Base-by-base conservation (phyloP, 2,329 filamentous ascomycete species). In the Zasmidium cellare region DNA sequence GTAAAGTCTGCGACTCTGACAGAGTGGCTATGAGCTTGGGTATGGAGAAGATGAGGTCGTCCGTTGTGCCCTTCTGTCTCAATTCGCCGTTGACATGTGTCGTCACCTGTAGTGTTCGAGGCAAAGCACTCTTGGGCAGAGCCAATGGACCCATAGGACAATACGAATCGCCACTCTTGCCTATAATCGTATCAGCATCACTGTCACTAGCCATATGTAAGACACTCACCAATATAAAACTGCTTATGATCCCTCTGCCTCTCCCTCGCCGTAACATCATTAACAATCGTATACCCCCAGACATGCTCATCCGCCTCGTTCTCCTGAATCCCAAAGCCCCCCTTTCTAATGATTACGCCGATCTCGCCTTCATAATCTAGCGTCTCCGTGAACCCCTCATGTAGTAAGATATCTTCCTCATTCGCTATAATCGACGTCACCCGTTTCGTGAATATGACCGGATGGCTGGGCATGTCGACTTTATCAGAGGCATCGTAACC, bases 191-290 rank as follows among this genome's bases (percentile, higher is more conserved):
- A 0, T 82, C 82, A 0, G 82, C 82, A 3, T 41, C 5, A n/a
- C 16, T 18, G 41, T 18, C 35, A 41, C 7, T 5, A 9, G 7
- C 35, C 35, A 25, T 83, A 65, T 85, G 25, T 81, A 0, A 77
- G 70, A 0, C 78, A 82, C 66, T 85, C 85, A 9, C 83, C 82
- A 50, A 86, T 78, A 55, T 80, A 85, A 66, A 84, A 85, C 60
- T 86, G 83, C 66, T 85, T 84, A 57, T 85, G 83, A 50, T 69
- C 66, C 1, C 65, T 65, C 61, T 71, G 71, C 71, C 88, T 92
- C 63, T 90, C 87, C 38, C 89, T 84, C 74, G 91, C 88, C 11
- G 87, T 90, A n/a, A 93, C 83, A 71, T 93, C 90, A 73, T 93
- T 90, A 54, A 89, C 88, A 31, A 90, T 82, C 1, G 86, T 81